Conservation (phyloP, 169 alveolate genomes). For the Cryptosporidium andersoni region DNA sequence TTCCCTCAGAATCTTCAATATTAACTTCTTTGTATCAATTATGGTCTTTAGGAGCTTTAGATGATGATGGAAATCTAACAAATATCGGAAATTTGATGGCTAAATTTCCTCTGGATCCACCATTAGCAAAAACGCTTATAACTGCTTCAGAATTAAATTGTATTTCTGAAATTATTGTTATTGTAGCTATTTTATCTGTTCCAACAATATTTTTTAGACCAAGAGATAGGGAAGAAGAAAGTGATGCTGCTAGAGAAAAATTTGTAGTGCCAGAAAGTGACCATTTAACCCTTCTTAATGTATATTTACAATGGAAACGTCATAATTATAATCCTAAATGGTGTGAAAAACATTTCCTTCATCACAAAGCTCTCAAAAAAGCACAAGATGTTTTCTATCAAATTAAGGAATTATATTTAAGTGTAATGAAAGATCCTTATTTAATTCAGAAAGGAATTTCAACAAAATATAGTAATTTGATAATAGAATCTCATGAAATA, state of each 20-base stretch:
- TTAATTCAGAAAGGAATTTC: constrained; percentile 72
- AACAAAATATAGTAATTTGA: constrained; percentile 73
- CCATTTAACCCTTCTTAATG: constrained; percentile 97
- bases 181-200: constrained; percentile 97
- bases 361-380: constrained; percentile 88
- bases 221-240: constrained; percentile 93
- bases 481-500: constrained; percentile 42
- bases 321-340: constrained; percentile 89
- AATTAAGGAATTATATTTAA: constrained; percentile 30
- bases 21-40: constrained; percentile 96
- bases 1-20: constrained; percentile 95
- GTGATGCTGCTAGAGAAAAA: constrained; percentile 96
- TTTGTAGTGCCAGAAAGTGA: constrained; percentile 99
- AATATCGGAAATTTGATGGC: constrained; percentile 95
- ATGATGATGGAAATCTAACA: constrained; percentile 85
- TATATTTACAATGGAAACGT: constrained; percentile 96
- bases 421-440: constrained; percentile 79
- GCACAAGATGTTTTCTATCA: constrained; percentile 85
- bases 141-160: constrained; percentile 89
- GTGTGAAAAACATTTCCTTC: constrained; percentile 91
- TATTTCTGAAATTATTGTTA: constrained; percentile 93
- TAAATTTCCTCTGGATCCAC: constrained; percentile 99
- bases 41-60: constrained; percentile 96
- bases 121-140: constrained; percentile 96
- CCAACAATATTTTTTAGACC: constrained; percentile 98